A percentile compares a stretch with the other conserved stretches of the same genome.
phyloP scores from a whole-genome alignment of 805 yeast genomes.

The Starmerella gropengiesseri region DNA sequence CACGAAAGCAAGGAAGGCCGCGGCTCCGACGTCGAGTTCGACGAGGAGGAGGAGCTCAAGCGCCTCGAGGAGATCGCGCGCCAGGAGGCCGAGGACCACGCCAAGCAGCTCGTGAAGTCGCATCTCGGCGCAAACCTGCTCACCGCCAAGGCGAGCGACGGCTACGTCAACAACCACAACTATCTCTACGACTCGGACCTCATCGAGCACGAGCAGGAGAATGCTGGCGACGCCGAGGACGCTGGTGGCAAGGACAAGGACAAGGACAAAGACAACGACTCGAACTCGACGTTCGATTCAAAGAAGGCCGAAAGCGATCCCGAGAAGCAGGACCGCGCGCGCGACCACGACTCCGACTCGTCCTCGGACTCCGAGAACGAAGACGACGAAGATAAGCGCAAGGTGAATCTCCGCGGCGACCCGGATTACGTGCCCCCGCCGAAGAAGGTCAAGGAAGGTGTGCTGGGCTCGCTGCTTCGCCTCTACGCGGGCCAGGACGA shows the following conservation, averaged over 20 bases:
- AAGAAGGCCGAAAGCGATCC: constrained; percentile 5
- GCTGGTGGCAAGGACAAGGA: constrained; percentile 9
- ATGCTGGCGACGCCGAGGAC: constrained; percentile 10
- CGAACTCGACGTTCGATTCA: constrained; percentile 1
- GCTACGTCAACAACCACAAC: constrained; percentile 17
- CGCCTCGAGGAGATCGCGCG: constrained; percentile 13
- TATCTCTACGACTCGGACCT: constrained; percentile 13
- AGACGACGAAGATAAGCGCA: constrained; percentile 13
- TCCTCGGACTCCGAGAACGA: constrained; percentile 13
- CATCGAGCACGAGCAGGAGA: constrained; percentile 15
- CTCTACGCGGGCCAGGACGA: constrained; percentile 39
- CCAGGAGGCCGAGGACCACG: constrained; percentile 23
- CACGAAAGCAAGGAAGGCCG: background rate
- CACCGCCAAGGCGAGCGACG: constrained; percentile 9
- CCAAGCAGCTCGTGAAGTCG: constrained; percentile 21
- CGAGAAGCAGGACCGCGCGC: constrained; percentile 1
- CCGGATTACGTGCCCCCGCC: constrained; percentile 49
- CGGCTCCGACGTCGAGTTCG: background rate
- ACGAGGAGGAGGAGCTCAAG: constrained; percentile 17
- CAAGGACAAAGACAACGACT: background rate
- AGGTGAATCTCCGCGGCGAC: constrained; percentile 25
- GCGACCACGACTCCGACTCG: constrained; percentile 1
- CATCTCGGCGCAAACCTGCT: constrained; percentile 15
- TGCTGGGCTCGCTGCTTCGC: constrained; percentile 62
- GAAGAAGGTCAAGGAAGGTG: constrained; percentile 69